Evolutionary conservation across 306 rosid genomes (phyloP), one percentile per base, ranked within the genome.

Genomic region (Malus sieversii): DNA sequence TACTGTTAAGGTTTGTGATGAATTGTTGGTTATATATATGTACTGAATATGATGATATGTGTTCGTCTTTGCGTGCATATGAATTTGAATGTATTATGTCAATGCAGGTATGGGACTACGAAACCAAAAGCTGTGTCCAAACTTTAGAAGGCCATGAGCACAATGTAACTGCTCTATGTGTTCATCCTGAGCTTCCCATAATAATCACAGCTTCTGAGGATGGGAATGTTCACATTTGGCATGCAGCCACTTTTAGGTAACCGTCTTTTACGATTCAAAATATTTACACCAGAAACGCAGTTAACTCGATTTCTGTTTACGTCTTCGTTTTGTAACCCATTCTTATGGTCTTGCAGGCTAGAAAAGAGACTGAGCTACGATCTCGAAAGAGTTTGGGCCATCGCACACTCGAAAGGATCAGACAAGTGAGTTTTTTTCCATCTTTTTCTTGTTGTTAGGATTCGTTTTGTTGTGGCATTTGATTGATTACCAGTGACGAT

Each of bases 311-410:
- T 6, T 35, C 8, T 35, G 40, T 6, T 6, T 67, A 2, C 10
- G 15, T 63, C 12, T 63, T 63, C 6, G 0, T 63, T 9, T 63
- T n/a, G 29, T 32, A 10, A 52, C n/a, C 9, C 0, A 22, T 72
- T 72, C 30, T 72, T 30, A 22, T 76, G 80, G 62, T 29, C 42
- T 81, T 27, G 35, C 79, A 87, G 92, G 78, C 87, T 86, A 32
- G 78, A 79, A 40, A 76, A 40, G 66, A 79, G 82, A 3, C 68
- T 86, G 73, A 73, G 80, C 60, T 86, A 73, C 77, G 84, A 58
- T 78, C 90, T 90, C 14, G 85, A 77, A 78, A 88, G 91, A 77
- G 90, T 88, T n/a, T 90, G 93, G 96, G 68, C 80, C 18, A 71
- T 88, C 60, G 93, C 80, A 77, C 78, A 70, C 78, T 77, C 63